Percentiles rank a stretch among this genome's conserved stretches.
Evolutionary conservation across 2,329 filamentous ascomycete species (phyloP).

Genomic region (Monosporascus sp.): DNA sequence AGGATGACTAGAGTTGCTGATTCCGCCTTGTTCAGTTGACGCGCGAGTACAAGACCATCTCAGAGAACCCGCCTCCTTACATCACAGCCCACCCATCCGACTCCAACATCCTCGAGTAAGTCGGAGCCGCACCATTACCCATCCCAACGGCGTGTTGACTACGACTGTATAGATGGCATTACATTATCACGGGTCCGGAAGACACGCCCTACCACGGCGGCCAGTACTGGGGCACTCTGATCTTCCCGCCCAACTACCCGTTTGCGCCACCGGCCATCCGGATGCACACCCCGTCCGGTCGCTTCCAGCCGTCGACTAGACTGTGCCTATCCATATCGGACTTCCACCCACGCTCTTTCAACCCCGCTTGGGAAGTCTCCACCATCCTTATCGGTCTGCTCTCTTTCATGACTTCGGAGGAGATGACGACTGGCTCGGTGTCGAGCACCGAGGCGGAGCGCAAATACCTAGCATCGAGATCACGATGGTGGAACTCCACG

Average conservation of each 20-base stretch:
- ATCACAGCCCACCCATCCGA: conserved; percentile 87
- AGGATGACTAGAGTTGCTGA: conserved; percentile 5
- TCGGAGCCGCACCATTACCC: conserved; percentile 8
- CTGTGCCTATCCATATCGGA: conserved; percentile 95
- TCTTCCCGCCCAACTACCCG: conserved; percentile 94
- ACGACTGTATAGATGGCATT: conserved; percentile 65
- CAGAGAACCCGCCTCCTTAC: conserved; percentile 76
- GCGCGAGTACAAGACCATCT: conserved; percentile 57
- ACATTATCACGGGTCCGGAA: conserved; percentile 90
- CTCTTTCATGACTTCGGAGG: conserved; percentile 97
- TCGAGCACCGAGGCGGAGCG: conserved; percentile 72
- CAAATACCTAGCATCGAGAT: conserved; percentile 67
- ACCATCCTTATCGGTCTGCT: conserved; percentile 92
- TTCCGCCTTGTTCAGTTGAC: conserved; percentile 41
- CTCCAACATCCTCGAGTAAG: conserved; percentile 81
- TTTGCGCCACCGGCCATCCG: conserved; percentile 96
- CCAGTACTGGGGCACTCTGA: conserved; percentile 96
- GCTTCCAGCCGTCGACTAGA: conserved; percentile 87
- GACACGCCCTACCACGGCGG: conserved; percentile 90
- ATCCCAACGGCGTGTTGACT: conserved; percentile 9
- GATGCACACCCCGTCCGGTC: conserved; percentile 96
- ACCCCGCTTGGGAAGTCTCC: conserved; percentile 95
- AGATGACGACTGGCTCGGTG: conserved; percentile 94
- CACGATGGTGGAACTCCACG: conserved; percentile 95
- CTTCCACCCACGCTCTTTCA: conserved; percentile 97